phyloP scores from a whole-genome alignment of 2,329 filamentous ascomycete genomes.

The Sporothrix globosa region DNA sequence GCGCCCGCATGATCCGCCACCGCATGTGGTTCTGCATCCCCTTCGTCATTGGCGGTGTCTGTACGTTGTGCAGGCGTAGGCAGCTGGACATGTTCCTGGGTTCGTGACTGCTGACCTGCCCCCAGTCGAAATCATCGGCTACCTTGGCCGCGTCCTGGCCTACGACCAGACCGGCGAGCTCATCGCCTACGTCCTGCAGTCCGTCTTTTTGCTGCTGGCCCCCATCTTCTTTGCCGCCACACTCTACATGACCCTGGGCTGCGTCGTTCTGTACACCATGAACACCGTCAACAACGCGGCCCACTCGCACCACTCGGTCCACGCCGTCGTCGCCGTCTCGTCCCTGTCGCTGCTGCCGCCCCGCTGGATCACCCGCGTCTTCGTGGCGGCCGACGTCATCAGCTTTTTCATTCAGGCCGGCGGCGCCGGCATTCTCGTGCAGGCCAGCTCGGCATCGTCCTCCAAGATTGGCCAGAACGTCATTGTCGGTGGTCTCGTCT shows the following conservation, averaged over 20 bases:
- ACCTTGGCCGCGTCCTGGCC: constrained; percentile 37
- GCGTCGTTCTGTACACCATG: constrained; percentile 47
- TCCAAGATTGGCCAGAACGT: constrained; percentile 52
- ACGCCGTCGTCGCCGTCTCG: neutral
- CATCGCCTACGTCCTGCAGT: constrained; percentile 49
- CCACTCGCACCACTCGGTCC: constrained; percentile 7
- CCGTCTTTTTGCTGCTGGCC: constrained; percentile 50
- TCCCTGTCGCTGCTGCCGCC: constrained; percentile 28
- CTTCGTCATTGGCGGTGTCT: constrained; percentile 33
- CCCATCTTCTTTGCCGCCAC: constrained; percentile 55
- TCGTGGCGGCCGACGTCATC: constrained; percentile 58
- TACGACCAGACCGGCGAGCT: constrained; percentile 42
- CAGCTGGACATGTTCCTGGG: no score
- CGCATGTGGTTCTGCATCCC: constrained; percentile 32
- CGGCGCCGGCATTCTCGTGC: constrained; percentile 41
- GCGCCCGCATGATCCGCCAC: neutral
- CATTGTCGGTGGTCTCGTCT: constrained; percentile 58
- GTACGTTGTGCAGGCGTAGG: constrained; percentile 20
- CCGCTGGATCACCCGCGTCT: constrained; percentile 56
- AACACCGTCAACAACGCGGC: constrained; percentile 21
- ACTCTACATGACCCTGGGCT: constrained; percentile 56
- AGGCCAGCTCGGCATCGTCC: neutral
- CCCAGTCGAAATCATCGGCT: constrained; percentile 31
- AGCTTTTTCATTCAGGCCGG: constrained; percentile 56
- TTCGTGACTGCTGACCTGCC: neutral